Conservation (phyloP, 768 basidiomycete genomes). For the Kwoniella sp. region DNA sequence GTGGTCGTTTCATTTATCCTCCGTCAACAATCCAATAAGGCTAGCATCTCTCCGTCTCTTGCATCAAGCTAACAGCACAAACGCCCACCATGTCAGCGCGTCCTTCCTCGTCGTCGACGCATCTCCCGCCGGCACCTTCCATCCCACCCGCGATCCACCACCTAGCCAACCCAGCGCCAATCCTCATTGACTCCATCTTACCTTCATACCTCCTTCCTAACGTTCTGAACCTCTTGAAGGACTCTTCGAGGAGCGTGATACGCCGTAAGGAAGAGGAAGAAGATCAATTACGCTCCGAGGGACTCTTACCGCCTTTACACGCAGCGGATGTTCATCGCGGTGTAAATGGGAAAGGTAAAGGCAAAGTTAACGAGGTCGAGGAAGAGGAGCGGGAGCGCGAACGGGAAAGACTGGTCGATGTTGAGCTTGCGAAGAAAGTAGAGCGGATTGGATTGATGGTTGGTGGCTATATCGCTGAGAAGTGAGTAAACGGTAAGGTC, state of each 20-base stretch:
- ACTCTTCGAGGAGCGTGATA: constrained; percentile 73
- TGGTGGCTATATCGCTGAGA: constrained; percentile 81
- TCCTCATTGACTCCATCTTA: constrained; percentile 50
- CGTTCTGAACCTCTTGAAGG: constrained; percentile 71
- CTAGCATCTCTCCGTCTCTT: too few relatives aligned
- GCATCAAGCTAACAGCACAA: too few relatives aligned
- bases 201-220: constrained; percentile 75
- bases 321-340: constrained; percentile 52
- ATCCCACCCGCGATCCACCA: constrained; percentile 40
- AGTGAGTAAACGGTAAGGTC: constrained; percentile 60
- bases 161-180: constrained; percentile 48
- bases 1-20: too few relatives aligned
- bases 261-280: constrained; percentile 78
- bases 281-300: constrained; percentile 66
- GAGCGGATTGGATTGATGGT: constrained; percentile 85
- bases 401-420: constrained; percentile 78
- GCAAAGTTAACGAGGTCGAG: constrained; percentile 62
- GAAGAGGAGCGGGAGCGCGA: too few relatives aligned
- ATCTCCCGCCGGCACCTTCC: constrained; percentile 32
- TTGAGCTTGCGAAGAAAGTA: constrained; percentile 68
- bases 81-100: constrained; percentile 37
- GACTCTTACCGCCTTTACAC: constrained; percentile 34
- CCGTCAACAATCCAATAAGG: background rate
- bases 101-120: constrained; percentile 40
- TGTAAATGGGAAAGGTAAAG: constrained; percentile 51